Evolutionary conservation across 1,284 basidiomycete genomes (phyloP).

Genomic region (Apiotrichum sp.): DNA sequence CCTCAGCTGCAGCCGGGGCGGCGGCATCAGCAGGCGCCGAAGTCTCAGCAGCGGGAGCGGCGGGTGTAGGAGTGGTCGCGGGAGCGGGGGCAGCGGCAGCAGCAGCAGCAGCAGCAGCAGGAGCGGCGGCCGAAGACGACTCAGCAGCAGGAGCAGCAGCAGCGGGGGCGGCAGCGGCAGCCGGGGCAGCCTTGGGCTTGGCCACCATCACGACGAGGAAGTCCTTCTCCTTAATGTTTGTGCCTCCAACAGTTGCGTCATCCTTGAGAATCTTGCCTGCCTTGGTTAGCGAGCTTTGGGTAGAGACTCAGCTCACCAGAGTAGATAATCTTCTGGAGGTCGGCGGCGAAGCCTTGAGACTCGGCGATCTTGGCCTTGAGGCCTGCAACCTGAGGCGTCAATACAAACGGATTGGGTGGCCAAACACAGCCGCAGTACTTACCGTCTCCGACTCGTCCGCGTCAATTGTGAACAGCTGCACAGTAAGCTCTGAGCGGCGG

Average conservation of each 20-base stretch:
- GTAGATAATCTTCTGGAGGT: constrained; percentile 94
- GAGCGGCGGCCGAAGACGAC: constrained; percentile 5
- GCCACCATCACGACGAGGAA: constrained; percentile 98
- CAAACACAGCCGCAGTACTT: constrained; percentile 8
- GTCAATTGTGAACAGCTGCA: constrained; percentile 63
- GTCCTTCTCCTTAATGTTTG: constrained; percentile 96
- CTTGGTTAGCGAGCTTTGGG: too few species aligned
- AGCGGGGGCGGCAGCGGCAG: constrained; percentile 35
- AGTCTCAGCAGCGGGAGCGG: constrained; percentile 24
- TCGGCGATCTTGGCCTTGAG: constrained; percentile 82
- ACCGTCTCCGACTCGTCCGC: constrained; percentile 67
- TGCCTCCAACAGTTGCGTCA: constrained; percentile 78
- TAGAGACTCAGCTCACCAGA: constrained; percentile 55
- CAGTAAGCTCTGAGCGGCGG: constrained; percentile 43
- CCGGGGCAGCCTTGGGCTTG: constrained; percentile 53
- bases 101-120: constrained; percentile 22
- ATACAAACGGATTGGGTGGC: neutral
- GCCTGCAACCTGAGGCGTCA: constrained; percentile 52
- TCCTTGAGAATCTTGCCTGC: constrained; percentile 88
- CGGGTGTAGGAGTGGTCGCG: constrained; percentile 28
- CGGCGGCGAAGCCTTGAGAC: constrained; percentile 58
- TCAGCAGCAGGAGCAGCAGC: constrained; percentile 37
- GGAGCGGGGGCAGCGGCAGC: constrained; percentile 7
- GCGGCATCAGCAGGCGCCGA: constrained; percentile 29
- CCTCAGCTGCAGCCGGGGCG: constrained; percentile 28